Conservation (phyloP, 768 basidiomycete genomes). For the Gloeophyllum trabeum region DNA sequence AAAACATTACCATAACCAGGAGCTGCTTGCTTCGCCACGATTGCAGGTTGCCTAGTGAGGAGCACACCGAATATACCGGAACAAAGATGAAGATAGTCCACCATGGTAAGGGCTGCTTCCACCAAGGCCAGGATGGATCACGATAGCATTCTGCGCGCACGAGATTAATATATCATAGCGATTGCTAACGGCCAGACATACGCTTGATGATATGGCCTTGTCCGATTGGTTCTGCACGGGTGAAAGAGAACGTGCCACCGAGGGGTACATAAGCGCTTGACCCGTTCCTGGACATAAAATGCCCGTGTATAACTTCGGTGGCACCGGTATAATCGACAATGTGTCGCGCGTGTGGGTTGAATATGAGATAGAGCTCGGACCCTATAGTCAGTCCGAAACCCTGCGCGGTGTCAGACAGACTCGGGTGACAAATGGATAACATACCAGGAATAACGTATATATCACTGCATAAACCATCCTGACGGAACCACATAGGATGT, state of each 20-base stretch:
- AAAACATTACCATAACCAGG: conserved; percentile 67
- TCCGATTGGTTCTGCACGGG: conserved; percentile 21
- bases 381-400: conserved; percentile 81
- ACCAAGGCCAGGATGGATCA: conserved; percentile 68
- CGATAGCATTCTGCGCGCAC: conserved; percentile 54
- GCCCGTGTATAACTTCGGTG: conserved; percentile 33
- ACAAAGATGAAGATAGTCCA: conserved; percentile 74
- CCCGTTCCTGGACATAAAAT: conserved; percentile 38
- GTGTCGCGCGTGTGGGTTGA: conserved; percentile 45
- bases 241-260: conserved; percentile 36
- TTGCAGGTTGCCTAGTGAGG: conserved; percentile 71
- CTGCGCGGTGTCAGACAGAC: conserved; percentile 20
- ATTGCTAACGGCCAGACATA: too few relatives aligned
- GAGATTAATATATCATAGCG: too few relatives aligned
- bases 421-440: conserved; percentile 6
- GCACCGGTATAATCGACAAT: conserved; percentile 19
- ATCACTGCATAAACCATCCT: conserved; percentile 81
- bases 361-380: conserved; percentile 67
- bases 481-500: conserved; percentile 73
- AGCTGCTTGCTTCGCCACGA: conserved; percentile 59
- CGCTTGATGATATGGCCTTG: conserved; percentile 19
- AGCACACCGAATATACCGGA: conserved; percentile 63
- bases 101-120: conserved; percentile 66
- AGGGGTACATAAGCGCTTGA: conserved; percentile 23
- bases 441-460: conserved; percentile 70